Percentiles rank a stretch among this genome's conserved stretches.
phyloP scores from a whole-genome alignment of 352 stramenopile species.

The Bremia lactucae region DNA sequence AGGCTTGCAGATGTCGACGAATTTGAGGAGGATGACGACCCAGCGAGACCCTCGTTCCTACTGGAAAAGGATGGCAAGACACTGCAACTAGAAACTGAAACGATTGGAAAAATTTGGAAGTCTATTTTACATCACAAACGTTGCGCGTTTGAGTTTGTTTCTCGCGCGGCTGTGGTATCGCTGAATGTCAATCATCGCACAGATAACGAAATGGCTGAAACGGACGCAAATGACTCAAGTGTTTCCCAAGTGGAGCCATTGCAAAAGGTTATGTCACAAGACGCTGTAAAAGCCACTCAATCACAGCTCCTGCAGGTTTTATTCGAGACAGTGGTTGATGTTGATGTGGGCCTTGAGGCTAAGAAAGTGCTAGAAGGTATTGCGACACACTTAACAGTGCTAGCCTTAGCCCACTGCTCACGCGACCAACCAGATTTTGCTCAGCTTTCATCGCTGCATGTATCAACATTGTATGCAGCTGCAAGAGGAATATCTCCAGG shows the following conservation, averaged over 20 bases:
- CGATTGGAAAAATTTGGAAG: slow-evolving; percentile 46
- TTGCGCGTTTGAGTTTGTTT: slow-evolving; percentile 64
- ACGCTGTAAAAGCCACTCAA: slow-evolving; percentile 35
- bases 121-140: slow-evolving; percentile 70
- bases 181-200: slow-evolving; percentile 36
- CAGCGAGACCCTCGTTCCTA: slow-evolving; percentile 31
- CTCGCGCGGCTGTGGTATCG: slow-evolving; percentile 37
- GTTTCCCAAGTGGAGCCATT: slow-evolving; percentile 21
- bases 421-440: slow-evolving; percentile 54
- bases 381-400: slow-evolving; percentile 41
- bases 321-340: slow-evolving; percentile 64
- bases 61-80: slow-evolving; percentile 84
- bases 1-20: slow-evolving; percentile 52
- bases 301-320: slow-evolving; percentile 50
- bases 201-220: slow-evolving; percentile 10
- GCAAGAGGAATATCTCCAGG: slow-evolving; percentile 69
- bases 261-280: slow-evolving; percentile 37
- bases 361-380: slow-evolving; percentile 44
- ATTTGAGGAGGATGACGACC: slow-evolving; percentile 43
- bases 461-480: slow-evolving; percentile 63
- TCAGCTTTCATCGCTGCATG: slow-evolving; percentile 55
- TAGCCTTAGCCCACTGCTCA: slow-evolving; percentile 36
- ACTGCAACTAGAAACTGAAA: slow-evolving; percentile 55
- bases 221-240: slow-evolving; percentile 2
- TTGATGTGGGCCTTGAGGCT: slow-evolving; percentile 57